phyloP scores from a whole-genome alignment of 345 rosid genomes.

The Geranium brycei region DNA sequence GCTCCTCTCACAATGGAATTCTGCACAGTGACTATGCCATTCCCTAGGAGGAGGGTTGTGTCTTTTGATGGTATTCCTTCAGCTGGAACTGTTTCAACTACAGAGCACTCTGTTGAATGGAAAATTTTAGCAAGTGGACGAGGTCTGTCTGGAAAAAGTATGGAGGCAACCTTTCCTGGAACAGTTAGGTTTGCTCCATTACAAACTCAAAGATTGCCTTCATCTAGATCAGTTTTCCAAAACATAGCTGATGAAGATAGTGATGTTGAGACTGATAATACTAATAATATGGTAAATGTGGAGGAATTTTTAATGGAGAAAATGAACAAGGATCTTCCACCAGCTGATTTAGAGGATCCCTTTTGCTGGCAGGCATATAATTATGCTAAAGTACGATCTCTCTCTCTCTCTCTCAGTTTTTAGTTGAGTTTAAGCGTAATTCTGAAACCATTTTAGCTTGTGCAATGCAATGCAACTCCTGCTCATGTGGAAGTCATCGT shows the following conservation, averaged over 20 bases:
- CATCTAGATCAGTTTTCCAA: slow-evolving; percentile 22
- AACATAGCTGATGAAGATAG: slow-evolving; percentile 57
- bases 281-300: slow-evolving; percentile 53
- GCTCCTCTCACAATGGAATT: slow-evolving; percentile 74
- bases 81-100: slow-evolving; percentile 55
- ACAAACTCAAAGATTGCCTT: slow-evolving; percentile 38
- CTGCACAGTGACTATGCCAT: slow-evolving; percentile 85
- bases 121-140: slow-evolving; percentile 63
- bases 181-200: slow-evolving; percentile 78
- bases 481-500: no score
- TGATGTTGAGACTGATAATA: slow-evolving; percentile 48
- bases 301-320: slow-evolving; percentile 76
- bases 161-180: slow-evolving; percentile 86
- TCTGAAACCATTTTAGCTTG: no score
- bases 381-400: slow-evolving; percentile 61
- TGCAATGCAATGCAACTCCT: no score
- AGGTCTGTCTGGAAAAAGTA: slow-evolving; percentile 57
- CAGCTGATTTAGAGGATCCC: slow-evolving; percentile 84
- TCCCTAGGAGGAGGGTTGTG: slow-evolving; percentile 67
- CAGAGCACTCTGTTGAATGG: slow-evolving; percentile 90
- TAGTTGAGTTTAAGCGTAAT: no score
- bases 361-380: slow-evolving; percentile 91
- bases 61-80: slow-evolving; percentile 86
- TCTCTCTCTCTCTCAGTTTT: background rate
- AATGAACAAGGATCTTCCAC: slow-evolving; percentile 75